These are phyloP conservation scores for Cutaneotrichosporon spelunceum DNA, from an alignment of 1,284 basidiomycete species.

Conservation along the genomic window DNA sequence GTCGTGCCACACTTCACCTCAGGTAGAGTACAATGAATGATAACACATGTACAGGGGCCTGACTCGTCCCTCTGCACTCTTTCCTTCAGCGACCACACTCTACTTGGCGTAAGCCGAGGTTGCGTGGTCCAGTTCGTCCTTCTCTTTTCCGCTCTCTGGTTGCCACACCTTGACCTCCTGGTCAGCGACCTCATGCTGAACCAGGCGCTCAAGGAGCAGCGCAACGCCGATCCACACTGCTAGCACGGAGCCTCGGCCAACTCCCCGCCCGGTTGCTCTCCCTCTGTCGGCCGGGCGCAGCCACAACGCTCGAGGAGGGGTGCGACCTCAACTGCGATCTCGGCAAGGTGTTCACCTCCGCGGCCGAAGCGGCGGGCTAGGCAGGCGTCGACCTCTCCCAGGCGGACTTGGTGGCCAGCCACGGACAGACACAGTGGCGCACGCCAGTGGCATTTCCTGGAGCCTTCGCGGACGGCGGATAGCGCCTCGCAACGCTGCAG, in stretches of 20 bases:
- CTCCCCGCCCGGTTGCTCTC: not conserved
- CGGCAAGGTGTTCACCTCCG: slow-evolving; percentile 16
- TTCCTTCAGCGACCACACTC: not conserved
- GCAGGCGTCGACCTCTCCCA: slow-evolving; percentile 9
- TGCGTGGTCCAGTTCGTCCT: not conserved
- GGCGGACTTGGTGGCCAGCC: slow-evolving; percentile 21
- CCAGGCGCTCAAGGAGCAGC: slow-evolving; percentile 1
- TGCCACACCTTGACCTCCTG: not conserved
- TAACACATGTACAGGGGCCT: too few relatives aligned
- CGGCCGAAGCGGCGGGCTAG: slow-evolving; percentile 2
- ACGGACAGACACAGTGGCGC: slow-evolving; percentile 24
- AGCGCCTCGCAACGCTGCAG: slow-evolving; percentile 12
- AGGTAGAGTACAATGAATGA: not conserved
- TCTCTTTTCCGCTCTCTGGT: not conserved
- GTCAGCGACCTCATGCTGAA: not conserved
- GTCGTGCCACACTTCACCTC: too few relatives aligned
- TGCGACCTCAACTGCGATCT: slow-evolving; percentile 22
- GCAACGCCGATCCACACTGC: slow-evolving; percentile 4
- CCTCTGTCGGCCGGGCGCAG: not conserved
- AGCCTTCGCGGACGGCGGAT: not conserved
- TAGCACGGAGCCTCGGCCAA: too few relatives aligned
- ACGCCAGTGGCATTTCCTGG: not conserved
- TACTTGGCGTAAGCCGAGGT: not conserved
- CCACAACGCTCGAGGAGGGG: slow-evolving; percentile 16
- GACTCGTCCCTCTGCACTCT: not conserved